Evolutionary conservation across 768 basidiomycete genomes (phyloP).

Genomic region (Tremella mesenterica): DNA sequence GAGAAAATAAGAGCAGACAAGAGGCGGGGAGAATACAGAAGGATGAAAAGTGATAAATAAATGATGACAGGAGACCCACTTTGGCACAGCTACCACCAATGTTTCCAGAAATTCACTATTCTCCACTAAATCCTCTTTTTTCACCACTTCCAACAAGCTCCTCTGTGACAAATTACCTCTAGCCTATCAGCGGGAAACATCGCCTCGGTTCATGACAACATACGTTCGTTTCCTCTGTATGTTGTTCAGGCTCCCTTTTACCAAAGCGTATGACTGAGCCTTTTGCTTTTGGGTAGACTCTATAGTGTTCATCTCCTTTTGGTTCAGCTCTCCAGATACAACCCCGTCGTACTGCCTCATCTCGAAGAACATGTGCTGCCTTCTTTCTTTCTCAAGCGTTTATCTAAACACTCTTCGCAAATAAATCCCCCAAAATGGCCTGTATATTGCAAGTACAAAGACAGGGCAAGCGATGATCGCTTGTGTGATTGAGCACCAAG

Average conservation of each 20-base stretch:
- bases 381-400: not conserved
- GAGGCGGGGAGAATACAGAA: too few relatives aligned
- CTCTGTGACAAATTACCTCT: conserved; percentile 93
- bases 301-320: conserved; percentile 93
- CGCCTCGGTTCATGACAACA: conserved; percentile 18
- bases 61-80: conserved; percentile 50
- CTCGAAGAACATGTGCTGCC: conserved; percentile 4
- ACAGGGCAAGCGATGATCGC: not conserved
- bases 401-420: not conserved
- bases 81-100: conserved; percentile 83
- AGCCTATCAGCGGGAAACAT: conserved; percentile 15
- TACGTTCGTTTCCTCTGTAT: conserved; percentile 93
- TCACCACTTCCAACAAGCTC: conserved; percentile 74
- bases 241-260: conserved; percentile 82
- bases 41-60: too few relatives aligned
- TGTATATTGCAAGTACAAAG: too few relatives aligned
- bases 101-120: conserved; percentile 94
- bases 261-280: conserved; percentile 80
- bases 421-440: conserved; percentile 12
- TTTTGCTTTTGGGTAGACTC: conserved; percentile 91
- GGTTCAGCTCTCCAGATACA: too few relatives aligned
- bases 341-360: too few relatives aligned
- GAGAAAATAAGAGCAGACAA: too few relatives aligned
- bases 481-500: not conserved
- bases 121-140: conserved; percentile 67